Base-by-base conservation (phyloP, 148 eudicot species). In the Linanthus parryae region DNA sequence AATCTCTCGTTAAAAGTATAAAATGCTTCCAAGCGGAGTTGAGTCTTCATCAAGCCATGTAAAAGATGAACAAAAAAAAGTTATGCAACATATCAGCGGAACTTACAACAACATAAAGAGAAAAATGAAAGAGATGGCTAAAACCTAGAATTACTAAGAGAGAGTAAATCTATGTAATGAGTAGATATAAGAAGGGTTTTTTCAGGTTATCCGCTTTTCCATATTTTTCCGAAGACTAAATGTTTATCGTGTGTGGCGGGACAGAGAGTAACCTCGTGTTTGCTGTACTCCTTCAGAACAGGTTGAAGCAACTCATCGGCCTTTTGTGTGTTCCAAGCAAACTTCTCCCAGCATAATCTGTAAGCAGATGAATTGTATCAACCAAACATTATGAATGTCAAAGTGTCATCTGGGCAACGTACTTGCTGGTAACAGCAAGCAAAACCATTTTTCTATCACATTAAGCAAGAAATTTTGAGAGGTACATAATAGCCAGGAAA, bases 11-110 rank as follows among this genome's bases (percentile, higher is more conserved):
- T 91, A 81, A 91, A 91, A 55, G 83, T 72, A 71, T 87, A 91
- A 71, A 91, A 91, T 62, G 98, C 98, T 81, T 91, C 98, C 64
- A 91, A 55, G 30, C 98, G 84, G 62, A 91, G 61, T 79, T 87
- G 96, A 49, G 95, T 86, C 98, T 91, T 58, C 66, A 73, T 27
- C 31, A 63, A 72, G n/a, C n/a, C n/a, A n/a, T n/a, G n/a, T n/a
- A n/a, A n/a, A n/a, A n/a, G n/a, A n/a, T n/a, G n/a, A n/a, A n/a
- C 34, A 58, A 33, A 58, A 42, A 57, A 25, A 54, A 18, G 15
- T 26, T 21, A 62, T 9, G 62, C 6, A 23, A 31, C 42, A 67
- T 52, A 22, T 7, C 21, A 53, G 34, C 26, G 33, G 49, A 33
- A 61, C 35, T 11, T 23, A 44, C 23, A 1, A 46, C 39, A 56